A percentile compares a stretch with the other conserved stretches of the same genome.
phyloP scores from a whole-genome alignment of 23 red algal genomes.

The Gracilariopsis chorda region DNA sequence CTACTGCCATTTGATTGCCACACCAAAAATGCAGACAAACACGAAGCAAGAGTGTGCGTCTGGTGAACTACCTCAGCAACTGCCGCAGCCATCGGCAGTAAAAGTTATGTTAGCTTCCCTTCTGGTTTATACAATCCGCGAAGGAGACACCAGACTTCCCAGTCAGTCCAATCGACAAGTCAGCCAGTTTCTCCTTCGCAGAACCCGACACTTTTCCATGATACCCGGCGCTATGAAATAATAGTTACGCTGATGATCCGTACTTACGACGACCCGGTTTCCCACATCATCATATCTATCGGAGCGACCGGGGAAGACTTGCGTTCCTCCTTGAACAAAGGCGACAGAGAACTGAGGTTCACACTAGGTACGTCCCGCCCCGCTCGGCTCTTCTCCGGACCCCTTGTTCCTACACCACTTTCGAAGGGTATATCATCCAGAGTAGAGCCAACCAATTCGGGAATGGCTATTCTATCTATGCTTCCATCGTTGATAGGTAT shows the following conservation, averaged over 20 bases:
- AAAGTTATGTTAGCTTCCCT: constrained; percentile 27
- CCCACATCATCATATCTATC: constrained; percentile 39
- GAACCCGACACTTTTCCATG: too few species aligned
- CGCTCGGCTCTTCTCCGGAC: not conserved
- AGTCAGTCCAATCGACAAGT: too few species aligned
- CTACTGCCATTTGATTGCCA: not conserved
- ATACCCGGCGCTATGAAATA: too few species aligned
- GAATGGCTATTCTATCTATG: constrained; percentile 40
- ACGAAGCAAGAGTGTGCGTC: too few species aligned
- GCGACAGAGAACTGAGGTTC: not conserved
- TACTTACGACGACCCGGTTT: not conserved
- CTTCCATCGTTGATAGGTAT: constrained; percentile 49
- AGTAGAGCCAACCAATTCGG: not conserved
- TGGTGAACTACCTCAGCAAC: not conserved
- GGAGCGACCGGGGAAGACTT: constrained; percentile 52
- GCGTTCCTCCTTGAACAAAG: constrained; percentile 39
- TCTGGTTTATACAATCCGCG: constrained; percentile 1
- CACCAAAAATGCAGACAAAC: not conserved
- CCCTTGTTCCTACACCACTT: not conserved
- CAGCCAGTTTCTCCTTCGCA: too few species aligned
- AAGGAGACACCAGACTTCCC: not conserved
- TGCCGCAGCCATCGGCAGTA: constrained; percentile 12
- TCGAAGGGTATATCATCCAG: not conserved
- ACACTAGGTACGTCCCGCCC: not conserved
- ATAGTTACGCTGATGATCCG: too few species aligned